A percentile compares a stretch with the other conserved stretches of the same genome.
phyloP scores from a whole-genome alignment of 345 rosid species.

The Eucalyptus cladocalyx region DNA sequence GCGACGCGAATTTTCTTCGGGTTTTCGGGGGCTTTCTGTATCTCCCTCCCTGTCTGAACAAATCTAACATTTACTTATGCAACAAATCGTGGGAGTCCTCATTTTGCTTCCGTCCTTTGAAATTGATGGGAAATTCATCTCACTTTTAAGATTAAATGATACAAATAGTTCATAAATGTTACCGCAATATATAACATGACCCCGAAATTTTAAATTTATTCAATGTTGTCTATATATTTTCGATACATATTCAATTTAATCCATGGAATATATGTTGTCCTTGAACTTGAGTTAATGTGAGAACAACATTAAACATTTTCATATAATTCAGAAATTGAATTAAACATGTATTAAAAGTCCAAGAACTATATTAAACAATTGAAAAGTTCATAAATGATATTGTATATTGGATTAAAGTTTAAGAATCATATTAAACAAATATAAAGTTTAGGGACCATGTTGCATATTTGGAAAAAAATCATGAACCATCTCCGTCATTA shows the following conservation, averaged over 20 bases:
- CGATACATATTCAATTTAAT: accelerated
- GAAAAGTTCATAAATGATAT: too few species aligned
- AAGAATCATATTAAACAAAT: too few species aligned
- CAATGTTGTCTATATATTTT: background rate
- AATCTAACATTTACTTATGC: background rate
- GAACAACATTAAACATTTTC: too few species aligned
- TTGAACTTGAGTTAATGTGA: too few species aligned
- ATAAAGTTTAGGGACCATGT: accelerated
- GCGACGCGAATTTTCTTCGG: background rate
- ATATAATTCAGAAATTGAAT: accelerated
- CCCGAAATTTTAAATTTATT: too few species aligned
- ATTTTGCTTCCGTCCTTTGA: background rate
- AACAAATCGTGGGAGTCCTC: background rate
- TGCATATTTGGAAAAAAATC: background rate
- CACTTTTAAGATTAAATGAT: too few species aligned
- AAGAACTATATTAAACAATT: too few species aligned
- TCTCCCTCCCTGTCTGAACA: background rate
- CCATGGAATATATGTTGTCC: too few species aligned
- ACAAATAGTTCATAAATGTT: too few species aligned
- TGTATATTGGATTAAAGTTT: too few species aligned
- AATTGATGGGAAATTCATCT: background rate
- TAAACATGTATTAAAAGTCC: too few species aligned
- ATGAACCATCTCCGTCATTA: accelerated
- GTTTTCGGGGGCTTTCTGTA: background rate
- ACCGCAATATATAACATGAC: accelerated